phyloP scores from a whole-genome alignment of 2,329 filamentous ascomycete genomes.

The Grosmannia penicillata region DNA sequence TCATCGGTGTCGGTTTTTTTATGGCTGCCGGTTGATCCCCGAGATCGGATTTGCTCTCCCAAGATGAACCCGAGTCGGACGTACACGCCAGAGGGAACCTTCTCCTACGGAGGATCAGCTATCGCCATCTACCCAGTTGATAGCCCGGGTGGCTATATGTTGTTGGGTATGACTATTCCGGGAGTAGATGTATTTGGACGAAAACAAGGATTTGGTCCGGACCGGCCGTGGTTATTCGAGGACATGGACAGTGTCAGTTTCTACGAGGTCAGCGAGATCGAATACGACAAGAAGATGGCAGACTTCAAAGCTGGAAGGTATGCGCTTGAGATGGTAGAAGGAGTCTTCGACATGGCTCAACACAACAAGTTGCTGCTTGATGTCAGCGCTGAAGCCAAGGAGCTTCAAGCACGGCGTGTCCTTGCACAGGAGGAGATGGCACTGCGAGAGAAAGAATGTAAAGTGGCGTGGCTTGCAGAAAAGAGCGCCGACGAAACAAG shows the following conservation, averaged over 20 bases:
- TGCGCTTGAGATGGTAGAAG: constrained; percentile 31
- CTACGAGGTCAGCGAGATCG: constrained; percentile 18
- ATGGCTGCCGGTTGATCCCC: constrained; percentile 14
- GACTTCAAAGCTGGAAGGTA: constrained; percentile 34
- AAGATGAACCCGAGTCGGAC: constrained; percentile 21
- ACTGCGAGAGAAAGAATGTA: background rate
- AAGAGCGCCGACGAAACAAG: background rate
- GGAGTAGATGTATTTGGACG: constrained; percentile 4
- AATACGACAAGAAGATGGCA: constrained; percentile 12
- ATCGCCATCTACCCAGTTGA: constrained; percentile 22
- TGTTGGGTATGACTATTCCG: constrained; percentile 3
- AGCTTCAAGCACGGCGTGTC: background rate
- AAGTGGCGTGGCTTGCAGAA: background rate
- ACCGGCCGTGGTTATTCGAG: constrained; percentile 21
- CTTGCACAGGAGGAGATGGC: background rate
- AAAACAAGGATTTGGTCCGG: background rate
- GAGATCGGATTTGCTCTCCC: constrained; percentile 11
- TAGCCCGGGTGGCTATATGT: constrained; percentile 23
- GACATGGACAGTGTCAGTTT: constrained; percentile 21
- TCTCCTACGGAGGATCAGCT: constrained; percentile 21
- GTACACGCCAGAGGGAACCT: constrained; percentile 20
- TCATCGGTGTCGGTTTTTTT: constrained; percentile 18
- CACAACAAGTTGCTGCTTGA: background rate
- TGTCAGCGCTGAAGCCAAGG: background rate
- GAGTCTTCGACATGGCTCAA: constrained; percentile 32